A percentile compares a stretch with the other conserved stretches of the same genome.
phyloP scores from a whole-genome alignment of 2,329 filamentous ascomycete species.

The Aspergillus bombycis region DNA sequence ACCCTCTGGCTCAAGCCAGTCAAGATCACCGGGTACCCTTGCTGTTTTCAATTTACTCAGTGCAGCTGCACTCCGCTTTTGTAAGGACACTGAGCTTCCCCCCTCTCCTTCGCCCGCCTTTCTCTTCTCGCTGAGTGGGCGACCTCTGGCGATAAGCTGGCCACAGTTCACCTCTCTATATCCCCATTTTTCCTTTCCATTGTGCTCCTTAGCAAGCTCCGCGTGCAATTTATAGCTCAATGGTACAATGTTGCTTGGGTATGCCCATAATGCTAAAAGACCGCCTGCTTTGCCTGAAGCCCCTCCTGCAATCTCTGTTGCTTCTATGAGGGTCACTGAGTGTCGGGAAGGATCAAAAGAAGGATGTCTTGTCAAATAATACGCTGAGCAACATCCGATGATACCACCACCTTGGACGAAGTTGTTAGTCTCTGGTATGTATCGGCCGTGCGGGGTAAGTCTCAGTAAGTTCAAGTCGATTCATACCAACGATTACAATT shows the following conservation, averaged over 20 bases:
- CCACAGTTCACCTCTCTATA: conserved; percentile 81
- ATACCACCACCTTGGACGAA: conserved; percentile 74
- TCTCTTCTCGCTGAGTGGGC: conserved; percentile 41
- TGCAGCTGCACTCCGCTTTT: conserved; percentile 59
- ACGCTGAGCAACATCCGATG: conserved; percentile 88
- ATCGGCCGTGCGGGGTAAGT: conserved; percentile 27
- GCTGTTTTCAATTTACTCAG: conserved; percentile 57
- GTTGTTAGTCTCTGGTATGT: conserved; percentile 19
- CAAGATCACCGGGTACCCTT: conserved; percentile 73
- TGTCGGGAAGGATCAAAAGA: conserved; percentile 75
- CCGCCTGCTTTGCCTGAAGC: conserved; percentile 95
- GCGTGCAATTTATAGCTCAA: conserved; percentile 82
- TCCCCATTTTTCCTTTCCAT: conserved; percentile 79
- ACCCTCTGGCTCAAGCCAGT: conserved; percentile 76
- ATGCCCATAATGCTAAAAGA: conserved; percentile 87
- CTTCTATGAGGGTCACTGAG: conserved; percentile 84
- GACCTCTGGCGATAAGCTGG: conserved; percentile 58
- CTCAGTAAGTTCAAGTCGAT: conserved; percentile 2
- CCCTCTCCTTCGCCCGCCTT: conserved; percentile 26
- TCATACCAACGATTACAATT: conserved; percentile 46
- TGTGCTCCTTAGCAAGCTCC: conserved; percentile 81
- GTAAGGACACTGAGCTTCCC: conserved; percentile 52
- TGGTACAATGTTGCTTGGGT: conserved; percentile 80
- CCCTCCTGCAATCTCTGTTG: conserved; percentile 80
- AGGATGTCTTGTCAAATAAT: conserved; percentile 85